A percentile compares a stretch with the other conserved stretches of the same genome.
phyloP scores from a whole-genome alignment of 345 rosid species.

The Aquilaria sinensis region DNA sequence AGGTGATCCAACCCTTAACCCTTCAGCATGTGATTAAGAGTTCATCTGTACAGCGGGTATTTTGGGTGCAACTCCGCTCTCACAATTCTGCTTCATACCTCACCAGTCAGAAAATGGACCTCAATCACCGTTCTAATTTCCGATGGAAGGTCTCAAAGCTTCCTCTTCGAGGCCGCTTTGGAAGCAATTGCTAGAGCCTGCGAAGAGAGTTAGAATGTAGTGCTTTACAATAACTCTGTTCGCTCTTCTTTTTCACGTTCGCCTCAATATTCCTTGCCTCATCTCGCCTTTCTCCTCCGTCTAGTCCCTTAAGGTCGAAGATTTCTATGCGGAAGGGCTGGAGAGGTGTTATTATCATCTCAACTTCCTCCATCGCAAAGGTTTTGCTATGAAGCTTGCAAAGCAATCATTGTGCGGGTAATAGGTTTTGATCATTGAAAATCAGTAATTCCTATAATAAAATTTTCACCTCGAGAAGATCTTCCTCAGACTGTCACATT shows the following conservation, averaged over 20 bases:
- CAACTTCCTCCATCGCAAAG: conserved; percentile 56
- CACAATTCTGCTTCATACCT: neutral
- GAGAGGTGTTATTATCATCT: conserved; percentile 55
- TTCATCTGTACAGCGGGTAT: no score
- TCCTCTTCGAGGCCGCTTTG: conserved; percentile 77
- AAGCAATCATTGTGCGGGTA: conserved; percentile 45
- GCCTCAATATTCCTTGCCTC: conserved; percentile 53
- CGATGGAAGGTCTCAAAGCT: conserved; percentile 19
- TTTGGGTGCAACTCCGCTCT: no score
- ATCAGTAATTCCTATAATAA: conserved; percentile 27
- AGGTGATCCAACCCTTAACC: no score
- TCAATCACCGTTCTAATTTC: neutral
- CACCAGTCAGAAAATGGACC: neutral
- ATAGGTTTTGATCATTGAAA: conserved; percentile 81
- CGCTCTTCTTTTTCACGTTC: conserved; percentile 74
- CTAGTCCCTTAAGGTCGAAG: conserved; percentile 50
- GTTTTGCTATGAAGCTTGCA: conserved; percentile 33
- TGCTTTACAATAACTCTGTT: conserved; percentile 72
- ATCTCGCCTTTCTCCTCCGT: conserved; percentile 72
- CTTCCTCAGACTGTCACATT: conserved; percentile 27
- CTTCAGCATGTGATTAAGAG: no score
- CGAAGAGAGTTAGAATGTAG: conserved; percentile 50
- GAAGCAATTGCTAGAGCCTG: conserved; percentile 54
- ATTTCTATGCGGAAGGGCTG: conserved; percentile 41
- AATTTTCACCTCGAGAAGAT: conserved; percentile 12